Base-by-base conservation (phyloP, 257 asterid species). In the Solanum appendiculatum region DNA sequence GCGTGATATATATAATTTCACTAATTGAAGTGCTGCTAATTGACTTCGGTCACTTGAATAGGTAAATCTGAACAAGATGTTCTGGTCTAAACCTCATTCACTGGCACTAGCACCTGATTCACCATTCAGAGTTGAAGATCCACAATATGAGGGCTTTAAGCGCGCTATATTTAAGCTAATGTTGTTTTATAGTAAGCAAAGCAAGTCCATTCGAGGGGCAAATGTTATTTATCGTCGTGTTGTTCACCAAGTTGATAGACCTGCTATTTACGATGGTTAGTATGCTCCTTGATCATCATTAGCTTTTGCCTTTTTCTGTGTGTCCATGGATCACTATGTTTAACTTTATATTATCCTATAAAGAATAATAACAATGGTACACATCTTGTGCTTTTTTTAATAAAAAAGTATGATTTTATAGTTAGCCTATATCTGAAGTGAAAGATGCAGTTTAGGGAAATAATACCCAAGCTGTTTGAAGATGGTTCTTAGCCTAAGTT, bases 121-220 rank as follows among this genome's bases (percentile, higher is more conserved):
- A 16, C 95, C 94, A 8, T 75, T 91, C 69, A 92, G 98, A 85
- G 88, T 93, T 88, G 95, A 92, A 64, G 97, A 92, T 34, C 99
- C 98, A 25, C 90, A 94, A 16, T 94, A 92, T 74, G 93, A 90
- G 87, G 99, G 98, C 21, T 46, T 94, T 69, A 93, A 90, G 88
- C 92, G 92, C 21, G 42, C 93, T 34, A 21, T 94, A 70, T 89
- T 97, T 64, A 94, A 86, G 92, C 69, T 97, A 93, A 91, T 95
- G 98, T 83, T 94, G 87, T 94, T 92, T 89, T 97, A 97, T 89
- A 94, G 97, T 91, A 95, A 95, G 90, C 99, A 97, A 89, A 97
- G 98, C 92, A 95, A 91, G 92, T 91, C 90, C 87, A 94, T 97
- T 86, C 96, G 98, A 37, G 92, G 96, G 91, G 95, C 98, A 66